Conservation (phyloP, 2,329 filamentous ascomycete genomes). For the Metarhizium brunneum region DNA sequence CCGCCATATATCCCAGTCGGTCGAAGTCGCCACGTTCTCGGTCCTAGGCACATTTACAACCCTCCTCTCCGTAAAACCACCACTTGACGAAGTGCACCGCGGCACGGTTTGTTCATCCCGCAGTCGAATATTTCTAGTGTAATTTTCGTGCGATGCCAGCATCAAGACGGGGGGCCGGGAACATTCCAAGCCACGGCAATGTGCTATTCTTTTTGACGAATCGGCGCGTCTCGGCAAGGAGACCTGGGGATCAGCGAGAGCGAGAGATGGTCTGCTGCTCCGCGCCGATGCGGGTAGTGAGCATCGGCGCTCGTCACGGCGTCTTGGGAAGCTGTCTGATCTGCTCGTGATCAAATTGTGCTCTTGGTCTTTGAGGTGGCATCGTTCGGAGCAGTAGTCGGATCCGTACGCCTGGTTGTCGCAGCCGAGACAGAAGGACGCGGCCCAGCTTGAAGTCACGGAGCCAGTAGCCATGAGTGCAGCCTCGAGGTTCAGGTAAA, state of each 20-base stretch:
- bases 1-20: neutral
- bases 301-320: neutral
- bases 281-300: neutral
- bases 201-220: no score
- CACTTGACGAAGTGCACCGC: neutral
- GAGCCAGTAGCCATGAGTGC: neutral
- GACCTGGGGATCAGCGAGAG: neutral
- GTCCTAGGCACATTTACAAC: neutral
- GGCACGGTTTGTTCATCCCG: no score
- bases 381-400: neutral
- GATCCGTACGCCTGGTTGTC: neutral
- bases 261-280: neutral
- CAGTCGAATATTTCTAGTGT: no score
- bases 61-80: neutral
- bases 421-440: slow-evolving; percentile 1
- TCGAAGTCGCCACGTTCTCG: neutral
- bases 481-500: neutral
- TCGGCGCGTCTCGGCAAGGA: no score
- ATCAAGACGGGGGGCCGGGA: neutral
- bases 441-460: neutral
- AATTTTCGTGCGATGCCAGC: no score
- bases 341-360: neutral
- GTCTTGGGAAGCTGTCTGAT: neutral
- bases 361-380: neutral
- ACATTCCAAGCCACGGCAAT: neutral